Evolutionary conservation across 2,329 filamentous ascomycete genomes (phyloP).

Genomic region (Fusarium sublunatum): DNA sequence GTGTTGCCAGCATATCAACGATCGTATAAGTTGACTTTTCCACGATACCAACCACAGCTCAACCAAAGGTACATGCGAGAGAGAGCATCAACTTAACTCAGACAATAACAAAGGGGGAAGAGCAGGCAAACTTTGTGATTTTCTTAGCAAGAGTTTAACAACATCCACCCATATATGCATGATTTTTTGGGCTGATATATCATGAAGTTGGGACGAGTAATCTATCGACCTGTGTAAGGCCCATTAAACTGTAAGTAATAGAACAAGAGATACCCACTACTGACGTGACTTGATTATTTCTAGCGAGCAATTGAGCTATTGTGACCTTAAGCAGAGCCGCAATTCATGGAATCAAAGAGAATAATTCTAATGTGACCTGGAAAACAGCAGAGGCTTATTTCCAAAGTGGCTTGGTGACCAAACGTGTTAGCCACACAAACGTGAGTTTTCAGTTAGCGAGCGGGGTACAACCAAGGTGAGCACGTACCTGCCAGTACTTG

Average conservation of each 20-base stretch:
- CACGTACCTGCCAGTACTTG: constrained; percentile 42
- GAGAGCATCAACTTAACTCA: not conserved
- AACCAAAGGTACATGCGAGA: too few species aligned
- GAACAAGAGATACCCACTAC: too few species aligned
- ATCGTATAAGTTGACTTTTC: not conserved
- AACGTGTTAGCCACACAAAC: constrained; percentile 26
- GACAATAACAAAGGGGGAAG: not conserved
- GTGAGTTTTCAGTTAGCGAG: constrained; percentile 14
- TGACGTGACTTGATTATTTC: too few species aligned
- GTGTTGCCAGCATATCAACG: not conserved
- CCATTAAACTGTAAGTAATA: too few species aligned
- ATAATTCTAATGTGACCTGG: constrained; percentile 25
- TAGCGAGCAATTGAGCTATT: too few species aligned
- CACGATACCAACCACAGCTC: too few species aligned
- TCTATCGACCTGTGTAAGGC: not conserved
- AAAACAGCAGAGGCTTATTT: constrained; percentile 23
- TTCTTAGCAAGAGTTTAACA: not conserved
- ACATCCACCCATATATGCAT: not conserved
- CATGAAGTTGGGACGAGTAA: constrained; percentile 13
- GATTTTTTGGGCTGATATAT: constrained; percentile 13
- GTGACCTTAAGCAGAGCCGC: not conserved
- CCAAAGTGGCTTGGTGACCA: constrained; percentile 35
- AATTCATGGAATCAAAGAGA: not conserved
- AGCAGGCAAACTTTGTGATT: not conserved
- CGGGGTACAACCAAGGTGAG: constrained; percentile 22